Evolutionary conservation across 345 rosid genomes (phyloP).

Genomic region (Arabis alpina): DNA sequence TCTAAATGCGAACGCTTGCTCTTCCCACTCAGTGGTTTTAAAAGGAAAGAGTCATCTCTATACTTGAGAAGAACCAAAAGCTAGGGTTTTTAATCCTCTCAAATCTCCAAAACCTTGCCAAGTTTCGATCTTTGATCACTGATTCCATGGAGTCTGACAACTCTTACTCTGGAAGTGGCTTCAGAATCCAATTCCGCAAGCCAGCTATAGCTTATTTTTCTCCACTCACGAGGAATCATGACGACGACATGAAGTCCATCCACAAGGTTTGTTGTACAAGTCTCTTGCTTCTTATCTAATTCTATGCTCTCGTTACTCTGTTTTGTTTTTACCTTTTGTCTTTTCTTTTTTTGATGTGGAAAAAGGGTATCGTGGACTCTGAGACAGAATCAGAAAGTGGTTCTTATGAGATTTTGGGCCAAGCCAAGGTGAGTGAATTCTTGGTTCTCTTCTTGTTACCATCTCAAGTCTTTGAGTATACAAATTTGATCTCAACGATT

Average conservation of each 20-base stretch:
- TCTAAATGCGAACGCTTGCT: no score
- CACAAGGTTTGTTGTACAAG: constrained; percentile 21
- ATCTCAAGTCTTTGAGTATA: background rate
- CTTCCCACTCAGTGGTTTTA: no score
- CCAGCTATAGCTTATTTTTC: background rate
- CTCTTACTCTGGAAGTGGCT: background rate
- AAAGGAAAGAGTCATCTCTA: no score
- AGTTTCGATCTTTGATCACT: constrained; percentile 12
- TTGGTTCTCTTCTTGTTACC: background rate
- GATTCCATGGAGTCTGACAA: background rate
- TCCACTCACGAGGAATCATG: background rate
- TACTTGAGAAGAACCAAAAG: no score
- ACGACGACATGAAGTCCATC: constrained; percentile 9
- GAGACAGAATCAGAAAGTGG: background rate
- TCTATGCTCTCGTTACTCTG: background rate
- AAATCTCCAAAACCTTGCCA: no score
- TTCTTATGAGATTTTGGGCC: constrained; percentile 2
- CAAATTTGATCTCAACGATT: background rate
- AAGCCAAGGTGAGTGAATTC: constrained; percentile 3
- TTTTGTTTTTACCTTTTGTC: background rate
- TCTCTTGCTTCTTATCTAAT: background rate
- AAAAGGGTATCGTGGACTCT: constrained; percentile 32
- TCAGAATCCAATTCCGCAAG: background rate
- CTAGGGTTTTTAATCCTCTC: no score
- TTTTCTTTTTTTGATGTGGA: background rate